phyloP scores from a whole-genome alignment of 2,329 filamentous ascomycete genomes.

The Penicillium sp. region DNA sequence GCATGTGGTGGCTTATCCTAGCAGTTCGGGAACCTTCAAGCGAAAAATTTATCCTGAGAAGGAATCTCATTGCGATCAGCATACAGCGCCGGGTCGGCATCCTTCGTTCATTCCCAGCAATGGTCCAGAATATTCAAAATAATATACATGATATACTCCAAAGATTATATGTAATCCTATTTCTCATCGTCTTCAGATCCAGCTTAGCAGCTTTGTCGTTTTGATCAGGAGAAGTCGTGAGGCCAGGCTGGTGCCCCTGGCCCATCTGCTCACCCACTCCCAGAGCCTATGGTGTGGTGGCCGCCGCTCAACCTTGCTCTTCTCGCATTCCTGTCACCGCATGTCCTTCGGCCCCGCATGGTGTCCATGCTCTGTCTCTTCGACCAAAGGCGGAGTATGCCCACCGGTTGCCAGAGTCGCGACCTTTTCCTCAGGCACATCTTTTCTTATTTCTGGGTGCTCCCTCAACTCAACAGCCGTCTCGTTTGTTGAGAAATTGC shows the following conservation, averaged over 20 bases:
- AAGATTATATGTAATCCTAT: background rate
- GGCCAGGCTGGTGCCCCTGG: constrained; percentile 23
- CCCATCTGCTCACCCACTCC: constrained; percentile 31
- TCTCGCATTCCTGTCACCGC: constrained; percentile 24
- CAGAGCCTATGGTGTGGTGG: constrained; percentile 24
- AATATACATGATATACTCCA: background rate
- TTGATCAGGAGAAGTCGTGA: constrained; percentile 24
- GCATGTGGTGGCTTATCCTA: background rate
- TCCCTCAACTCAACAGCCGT: constrained; percentile 37
- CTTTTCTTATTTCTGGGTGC: constrained; percentile 34
- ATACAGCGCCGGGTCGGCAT: background rate
- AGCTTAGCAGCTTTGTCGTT: background rate
- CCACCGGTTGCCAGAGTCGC: background rate
- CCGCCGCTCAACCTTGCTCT: constrained; percentile 26
- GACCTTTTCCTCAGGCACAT: background rate
- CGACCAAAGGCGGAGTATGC: background rate
- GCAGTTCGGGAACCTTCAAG: background rate
- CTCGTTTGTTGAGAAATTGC: constrained; percentile 34
- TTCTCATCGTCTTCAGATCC: background rate
- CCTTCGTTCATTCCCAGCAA: background rate
- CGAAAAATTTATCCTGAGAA: background rate
- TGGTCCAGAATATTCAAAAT: background rate
- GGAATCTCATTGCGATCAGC: constrained; percentile 8
- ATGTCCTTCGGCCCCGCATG: constrained; percentile 12
- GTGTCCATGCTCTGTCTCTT: background rate